phyloP scores from a whole-genome alignment of 306 rosid species.

The Abrus pulchellus region DNA sequence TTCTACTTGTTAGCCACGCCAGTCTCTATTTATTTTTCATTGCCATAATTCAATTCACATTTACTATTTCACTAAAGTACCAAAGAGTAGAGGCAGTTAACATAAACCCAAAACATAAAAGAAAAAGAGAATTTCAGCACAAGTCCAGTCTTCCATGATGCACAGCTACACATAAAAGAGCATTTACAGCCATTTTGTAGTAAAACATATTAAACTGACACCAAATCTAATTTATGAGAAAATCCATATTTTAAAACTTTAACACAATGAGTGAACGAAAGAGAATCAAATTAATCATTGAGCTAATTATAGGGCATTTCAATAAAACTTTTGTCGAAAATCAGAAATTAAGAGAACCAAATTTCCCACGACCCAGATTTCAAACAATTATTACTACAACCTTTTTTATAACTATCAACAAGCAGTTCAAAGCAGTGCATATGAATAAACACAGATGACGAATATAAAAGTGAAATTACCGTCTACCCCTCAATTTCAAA shows the following conservation, averaged over 20 bases:
- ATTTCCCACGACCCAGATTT: not conserved
- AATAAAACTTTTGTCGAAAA: not conserved
- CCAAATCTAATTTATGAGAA: not conserved
- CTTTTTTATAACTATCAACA: not conserved
- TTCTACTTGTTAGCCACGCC: not conserved
- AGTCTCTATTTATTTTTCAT: not conserved
- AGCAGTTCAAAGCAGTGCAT: not conserved
- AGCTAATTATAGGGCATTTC: not conserved
- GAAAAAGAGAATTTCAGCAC: constrained; percentile 1
- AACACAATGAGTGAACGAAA: not conserved
- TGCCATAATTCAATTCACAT: not conserved
- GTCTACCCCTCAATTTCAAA: not conserved
- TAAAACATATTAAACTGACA: not conserved
- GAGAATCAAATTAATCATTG: not conserved
- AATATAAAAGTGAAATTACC: not conserved
- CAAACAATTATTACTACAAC: not conserved
- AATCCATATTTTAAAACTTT: not conserved
- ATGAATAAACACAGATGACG: not conserved
- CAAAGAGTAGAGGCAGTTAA: not conserved
- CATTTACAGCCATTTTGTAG: not conserved
- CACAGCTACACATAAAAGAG: not conserved
- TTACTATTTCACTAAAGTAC: not conserved
- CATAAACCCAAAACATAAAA: not conserved
- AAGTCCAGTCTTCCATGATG: not conserved
- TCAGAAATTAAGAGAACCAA: not conserved